Base-by-base conservation (phyloP, 1,139 yeast genomes). In the Pichia norvegensis region DNA sequence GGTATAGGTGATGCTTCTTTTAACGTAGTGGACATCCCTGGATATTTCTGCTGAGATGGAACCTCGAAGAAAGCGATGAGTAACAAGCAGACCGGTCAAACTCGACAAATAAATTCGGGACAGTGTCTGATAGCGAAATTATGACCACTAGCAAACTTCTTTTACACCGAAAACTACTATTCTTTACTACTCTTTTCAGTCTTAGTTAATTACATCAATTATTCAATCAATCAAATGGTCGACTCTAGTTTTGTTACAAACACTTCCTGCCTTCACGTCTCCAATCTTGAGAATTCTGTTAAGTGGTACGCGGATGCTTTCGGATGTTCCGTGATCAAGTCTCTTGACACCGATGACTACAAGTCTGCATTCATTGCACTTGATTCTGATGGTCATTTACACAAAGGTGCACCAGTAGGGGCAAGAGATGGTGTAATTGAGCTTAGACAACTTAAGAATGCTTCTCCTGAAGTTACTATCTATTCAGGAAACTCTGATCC, bases 401-500 rank as follows among this genome's bases (percentile, higher is more conserved):
- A 66, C 47, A 61, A 66, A 19, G 74, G 73, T 37, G 67, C 67
- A 49, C 73, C 78, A 38, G 76, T 82, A 69, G 70, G 79, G 39
- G 79, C 74, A 40, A 74, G 87, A 52, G 76, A 76, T 54, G 97
- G 97, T 44, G 75, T 90, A 20, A 71, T 92, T 52, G 97, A 88
- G 65, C 74, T 92, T 59, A 80, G 90, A 50, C 94, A 87, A 66
- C 78, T 83, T 62, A 95, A 84, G 59, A 65, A 65, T 42, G 69
- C 74, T 7, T 60, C 66, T 10, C 85, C 72, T 64, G 23, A 41
- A 31, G 42, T 39, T 1, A 72, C 68, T 52, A 66, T 82, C 46
- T 84, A 79, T 67, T 84, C 82, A 58, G 98, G 98, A 50, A 92
- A 92, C 62, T 79, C 74, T 14, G 83, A 80, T 44, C 92, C 95